These are phyloP conservation scores for Hemileia vastatrix DNA, from an alignment of 1,284 basidiomycete genomes.

Conservation along the genomic window DNA sequence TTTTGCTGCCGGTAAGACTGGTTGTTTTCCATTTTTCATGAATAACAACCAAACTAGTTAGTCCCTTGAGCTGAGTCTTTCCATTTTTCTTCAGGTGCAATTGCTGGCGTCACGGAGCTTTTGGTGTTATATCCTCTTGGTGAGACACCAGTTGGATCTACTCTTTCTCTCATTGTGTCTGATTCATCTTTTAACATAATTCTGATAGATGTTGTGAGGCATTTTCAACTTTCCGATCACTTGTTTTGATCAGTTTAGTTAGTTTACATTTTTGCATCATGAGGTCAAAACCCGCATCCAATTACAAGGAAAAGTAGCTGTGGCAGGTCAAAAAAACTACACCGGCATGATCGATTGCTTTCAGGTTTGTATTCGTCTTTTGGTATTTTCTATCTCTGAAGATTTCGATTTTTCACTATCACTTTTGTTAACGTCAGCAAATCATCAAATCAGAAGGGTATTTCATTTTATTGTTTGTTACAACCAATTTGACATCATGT, in stretches of 20 bases:
- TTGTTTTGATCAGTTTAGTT: conserved; percentile 28
- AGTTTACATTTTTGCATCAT: conserved; percentile 30
- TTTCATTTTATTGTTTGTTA: too few relatives aligned
- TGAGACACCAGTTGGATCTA: too few relatives aligned
- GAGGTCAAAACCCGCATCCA: conserved; percentile 94
- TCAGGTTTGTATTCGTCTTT: conserved; percentile 53
- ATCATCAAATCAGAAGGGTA: conserved; percentile 18
- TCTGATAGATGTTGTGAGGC: conserved; percentile 35
- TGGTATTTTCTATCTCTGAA: background rate
- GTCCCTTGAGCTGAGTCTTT: background rate
- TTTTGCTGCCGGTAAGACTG: conserved; percentile 77
- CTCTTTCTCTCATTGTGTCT: too few relatives aligned
- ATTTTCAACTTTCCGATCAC: conserved; percentile 34
- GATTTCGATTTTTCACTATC: background rate
- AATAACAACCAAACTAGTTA: background rate
- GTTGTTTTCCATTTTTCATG: conserved; percentile 5
- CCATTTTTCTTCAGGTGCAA: background rate
- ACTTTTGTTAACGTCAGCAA: background rate
- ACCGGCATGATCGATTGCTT: conserved; percentile 69
- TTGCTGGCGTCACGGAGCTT: conserved; percentile 61
- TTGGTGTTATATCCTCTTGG: conserved; percentile 85
- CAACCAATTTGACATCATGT: too few relatives aligned
- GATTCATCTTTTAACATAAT: too few relatives aligned
- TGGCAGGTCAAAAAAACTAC: conserved; percentile 48
- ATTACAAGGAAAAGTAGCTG: conserved; percentile 65